Conservation (phyloP, 441 rosid genomes). For the Cnidoscolus chayamansa region DNA sequence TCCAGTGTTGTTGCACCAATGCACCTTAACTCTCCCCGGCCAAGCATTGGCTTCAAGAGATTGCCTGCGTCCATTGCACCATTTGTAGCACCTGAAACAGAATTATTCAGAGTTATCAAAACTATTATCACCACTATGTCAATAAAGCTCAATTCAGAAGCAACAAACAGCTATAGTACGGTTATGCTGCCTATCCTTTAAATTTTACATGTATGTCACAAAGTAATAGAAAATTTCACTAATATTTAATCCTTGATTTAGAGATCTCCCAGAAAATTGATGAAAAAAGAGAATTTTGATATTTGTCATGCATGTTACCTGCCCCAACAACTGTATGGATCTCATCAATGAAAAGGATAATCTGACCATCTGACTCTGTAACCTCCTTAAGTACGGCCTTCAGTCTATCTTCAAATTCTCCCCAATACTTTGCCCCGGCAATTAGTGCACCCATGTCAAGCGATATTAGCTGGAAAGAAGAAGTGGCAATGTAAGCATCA, state of each 20-base stretch:
- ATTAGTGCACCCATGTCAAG: slow-evolving; percentile 97
- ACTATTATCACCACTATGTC: slow-evolving; percentile 4
- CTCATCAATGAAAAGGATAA: slow-evolving; percentile 84
- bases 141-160: not conserved
- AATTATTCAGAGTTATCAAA: not conserved
- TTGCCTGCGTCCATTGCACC: slow-evolving; percentile 99
- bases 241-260: not conserved
- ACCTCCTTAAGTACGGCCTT: slow-evolving; percentile 95
- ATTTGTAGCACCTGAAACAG: slow-evolving; percentile 79
- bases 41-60: slow-evolving; percentile 93
- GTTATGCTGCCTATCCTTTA: slow-evolving; percentile 7
- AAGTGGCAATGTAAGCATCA: slow-evolving; percentile 7
- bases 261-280: not conserved
- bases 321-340: slow-evolving; percentile 98
- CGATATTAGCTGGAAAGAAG: slow-evolving; percentile 63
- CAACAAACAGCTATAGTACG: not conserved
- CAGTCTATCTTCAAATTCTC: slow-evolving; percentile 94
- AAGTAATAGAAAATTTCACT: not conserved
- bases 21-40: slow-evolving; percentile 82
- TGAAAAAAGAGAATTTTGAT: not conserved
- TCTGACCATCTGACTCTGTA: slow-evolving; percentile 91
- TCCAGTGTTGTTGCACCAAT: slow-evolving; percentile 96
- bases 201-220: not conserved
- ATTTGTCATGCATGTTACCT: slow-evolving; percentile 40
- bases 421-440: slow-evolving; percentile 97